phyloP scores from a whole-genome alignment of 2,329 filamentous ascomycete genomes.

The Arthrobotrys conoides region DNA sequence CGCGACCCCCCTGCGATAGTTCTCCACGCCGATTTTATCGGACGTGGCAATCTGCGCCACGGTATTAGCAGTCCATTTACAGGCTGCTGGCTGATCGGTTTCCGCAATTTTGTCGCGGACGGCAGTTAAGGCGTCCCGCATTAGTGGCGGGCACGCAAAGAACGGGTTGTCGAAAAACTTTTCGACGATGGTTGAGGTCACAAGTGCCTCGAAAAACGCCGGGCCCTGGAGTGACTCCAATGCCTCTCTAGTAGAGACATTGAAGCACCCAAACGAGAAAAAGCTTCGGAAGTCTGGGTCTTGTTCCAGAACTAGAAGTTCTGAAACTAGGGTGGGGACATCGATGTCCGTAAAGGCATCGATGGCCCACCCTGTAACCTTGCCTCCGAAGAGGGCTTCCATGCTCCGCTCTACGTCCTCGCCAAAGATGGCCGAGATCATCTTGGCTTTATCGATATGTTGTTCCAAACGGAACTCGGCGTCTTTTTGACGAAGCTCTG shows the following conservation, averaged over 20 bases:
- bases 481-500: neutral
- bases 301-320: neutral
- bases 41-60: constrained; percentile 4
- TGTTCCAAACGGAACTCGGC: neutral
- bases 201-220: constrained; percentile 32
- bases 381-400: constrained; percentile 23
- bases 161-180: constrained; percentile 24
- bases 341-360: constrained; percentile 2
- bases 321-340: neutral
- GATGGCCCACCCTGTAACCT: constrained; percentile 13
- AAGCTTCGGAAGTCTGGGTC: neutral
- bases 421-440: neutral
- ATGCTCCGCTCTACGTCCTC: neutral
- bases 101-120: neutral
- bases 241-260: neutral
- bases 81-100: neutral
- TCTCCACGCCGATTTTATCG: neutral
- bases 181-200: constrained; percentile 6
- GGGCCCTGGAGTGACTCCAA: neutral
- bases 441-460: neutral
- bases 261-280: constrained; percentile 1
- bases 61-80: constrained; percentile 28
- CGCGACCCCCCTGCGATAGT: neutral
- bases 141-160: neutral
- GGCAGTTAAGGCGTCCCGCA: neutral